Conservation (phyloP, 257 asterid genomes). For the Petunia secreta region DNA sequence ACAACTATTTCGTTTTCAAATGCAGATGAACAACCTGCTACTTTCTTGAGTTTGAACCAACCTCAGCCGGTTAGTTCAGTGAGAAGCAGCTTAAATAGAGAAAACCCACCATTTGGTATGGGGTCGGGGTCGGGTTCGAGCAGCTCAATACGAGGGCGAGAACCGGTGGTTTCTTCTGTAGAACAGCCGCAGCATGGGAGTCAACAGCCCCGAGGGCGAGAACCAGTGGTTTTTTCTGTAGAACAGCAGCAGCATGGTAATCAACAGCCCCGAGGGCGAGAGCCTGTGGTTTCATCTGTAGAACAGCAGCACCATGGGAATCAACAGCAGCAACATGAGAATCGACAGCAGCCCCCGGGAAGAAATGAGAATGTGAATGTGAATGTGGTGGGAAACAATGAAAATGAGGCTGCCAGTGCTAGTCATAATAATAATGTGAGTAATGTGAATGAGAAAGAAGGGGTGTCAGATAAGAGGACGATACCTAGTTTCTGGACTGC, state of each 20-base stretch:
- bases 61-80: conserved; percentile 42
- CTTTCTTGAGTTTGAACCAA: conserved; percentile 34
- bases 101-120: conserved; percentile 15
- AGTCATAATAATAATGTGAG: conserved; percentile 28
- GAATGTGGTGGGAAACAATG: conserved; percentile 29
- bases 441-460: conserved; percentile 37
- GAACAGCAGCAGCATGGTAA: conserved; percentile 4
- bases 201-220: conserved; percentile 13
- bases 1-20: conserved; percentile 19
- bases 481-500: conserved; percentile 63
- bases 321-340: not conserved
- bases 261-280: not conserved
- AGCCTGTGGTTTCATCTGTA: conserved; percentile 20
- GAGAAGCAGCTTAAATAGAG: conserved; percentile 25
- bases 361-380: conserved; percentile 34
- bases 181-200: conserved; percentile 7
- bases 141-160: conserved; percentile 23
- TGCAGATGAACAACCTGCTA: conserved; percentile 33
- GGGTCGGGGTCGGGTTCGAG: not conserved
- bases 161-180: conserved; percentile 25
- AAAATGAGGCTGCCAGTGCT: conserved; percentile 41
- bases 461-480: conserved; percentile 32
- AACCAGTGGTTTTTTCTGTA: conserved; percentile 21
- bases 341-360: conserved; percentile 7
- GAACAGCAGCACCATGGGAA: not conserved